Conservation (phyloP, 2,329 filamentous ascomycete species). For the Aspergillus versicolor region DNA sequence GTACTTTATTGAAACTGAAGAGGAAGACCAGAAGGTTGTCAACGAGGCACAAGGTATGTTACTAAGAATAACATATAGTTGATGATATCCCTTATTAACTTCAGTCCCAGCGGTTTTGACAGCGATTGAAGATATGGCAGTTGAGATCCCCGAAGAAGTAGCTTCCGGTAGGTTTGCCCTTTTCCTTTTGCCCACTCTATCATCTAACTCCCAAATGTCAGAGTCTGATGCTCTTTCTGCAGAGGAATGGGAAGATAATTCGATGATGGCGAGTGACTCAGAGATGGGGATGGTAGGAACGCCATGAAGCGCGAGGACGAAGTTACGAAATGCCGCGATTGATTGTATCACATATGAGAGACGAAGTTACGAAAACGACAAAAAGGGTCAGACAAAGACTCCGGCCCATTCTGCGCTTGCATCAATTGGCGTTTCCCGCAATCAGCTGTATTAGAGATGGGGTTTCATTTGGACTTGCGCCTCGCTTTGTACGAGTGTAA, state of each 20-base stretch:
- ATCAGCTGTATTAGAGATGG: conserved; percentile 15
- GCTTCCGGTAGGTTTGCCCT: conserved; percentile 37
- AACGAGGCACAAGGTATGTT: conserved; percentile 36
- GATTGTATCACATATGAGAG: conserved; percentile 27
- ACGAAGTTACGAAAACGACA: conserved; percentile 24
- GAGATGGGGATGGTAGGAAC: conserved; percentile 39
- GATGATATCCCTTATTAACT: conserved; percentile 11
- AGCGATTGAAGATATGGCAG: conserved; percentile 35
- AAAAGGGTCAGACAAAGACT: neutral
- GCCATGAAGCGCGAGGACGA: conserved; percentile 25
- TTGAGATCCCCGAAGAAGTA: conserved; percentile 40
- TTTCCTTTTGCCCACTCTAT: conserved; percentile 16
- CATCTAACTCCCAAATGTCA: conserved; percentile 28
- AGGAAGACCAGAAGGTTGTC: conserved; percentile 37
- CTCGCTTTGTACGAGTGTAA: conserved; percentile 10
- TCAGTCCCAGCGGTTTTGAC: conserved; percentile 27
- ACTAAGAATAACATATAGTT: neutral
- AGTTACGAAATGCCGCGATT: conserved; percentile 12
- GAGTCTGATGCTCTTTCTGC: conserved; percentile 41
- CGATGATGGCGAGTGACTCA: conserved; percentile 41
- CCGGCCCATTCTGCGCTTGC: conserved; percentile 17
- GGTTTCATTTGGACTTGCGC: conserved; percentile 9
- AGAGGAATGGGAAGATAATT: conserved; percentile 46
- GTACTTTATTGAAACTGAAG: conserved; percentile 38
- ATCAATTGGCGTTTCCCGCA: conserved; percentile 25